phyloP scores from a whole-genome alignment of 495 filamentous ascomycete genomes.

The Halenospora varia region DNA sequence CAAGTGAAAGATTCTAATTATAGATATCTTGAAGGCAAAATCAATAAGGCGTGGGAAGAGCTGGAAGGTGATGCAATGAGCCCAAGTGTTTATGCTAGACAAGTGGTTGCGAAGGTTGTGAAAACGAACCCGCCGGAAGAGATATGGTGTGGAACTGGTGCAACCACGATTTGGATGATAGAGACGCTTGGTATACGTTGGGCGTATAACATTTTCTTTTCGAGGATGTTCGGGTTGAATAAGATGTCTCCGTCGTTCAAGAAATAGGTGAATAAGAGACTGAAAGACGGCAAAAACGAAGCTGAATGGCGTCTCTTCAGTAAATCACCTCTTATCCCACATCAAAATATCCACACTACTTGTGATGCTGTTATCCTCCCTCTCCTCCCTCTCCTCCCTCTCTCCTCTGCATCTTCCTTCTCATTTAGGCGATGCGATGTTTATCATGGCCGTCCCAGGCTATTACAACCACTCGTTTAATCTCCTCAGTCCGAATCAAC shows the following conservation, averaged over 20 bases:
- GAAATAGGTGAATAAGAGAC: background rate
- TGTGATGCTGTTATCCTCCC: no score
- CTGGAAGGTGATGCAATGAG: slow-evolving; percentile 7
- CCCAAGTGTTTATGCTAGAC: slow-evolving; percentile 6
- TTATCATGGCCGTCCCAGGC: no score
- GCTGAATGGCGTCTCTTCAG: no score
- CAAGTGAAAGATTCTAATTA: slow-evolving; percentile 4
- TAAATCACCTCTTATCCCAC: no score
- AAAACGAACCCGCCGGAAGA: slow-evolving; percentile 6
- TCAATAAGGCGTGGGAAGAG: slow-evolving; percentile 6
- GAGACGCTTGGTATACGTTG: slow-evolving; percentile 10
- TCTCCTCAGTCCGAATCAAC: no score
- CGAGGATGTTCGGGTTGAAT: slow-evolving; percentile 12
- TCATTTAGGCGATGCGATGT: no score
- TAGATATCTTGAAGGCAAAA: slow-evolving; percentile 10
- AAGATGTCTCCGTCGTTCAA: background rate
- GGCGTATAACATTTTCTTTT: slow-evolving; percentile 6
- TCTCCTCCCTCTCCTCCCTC: no score
- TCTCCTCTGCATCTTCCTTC: no score
- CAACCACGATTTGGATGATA: slow-evolving; percentile 5
- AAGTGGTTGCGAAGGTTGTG: slow-evolving; percentile 8
- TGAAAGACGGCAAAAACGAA: no score
- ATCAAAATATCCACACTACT: no score
- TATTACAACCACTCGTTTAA: no score
- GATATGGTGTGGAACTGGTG: slow-evolving; percentile 11